Conservation (phyloP, 208 protist genomes). For the Vickermania ingenoplastis region DNA sequence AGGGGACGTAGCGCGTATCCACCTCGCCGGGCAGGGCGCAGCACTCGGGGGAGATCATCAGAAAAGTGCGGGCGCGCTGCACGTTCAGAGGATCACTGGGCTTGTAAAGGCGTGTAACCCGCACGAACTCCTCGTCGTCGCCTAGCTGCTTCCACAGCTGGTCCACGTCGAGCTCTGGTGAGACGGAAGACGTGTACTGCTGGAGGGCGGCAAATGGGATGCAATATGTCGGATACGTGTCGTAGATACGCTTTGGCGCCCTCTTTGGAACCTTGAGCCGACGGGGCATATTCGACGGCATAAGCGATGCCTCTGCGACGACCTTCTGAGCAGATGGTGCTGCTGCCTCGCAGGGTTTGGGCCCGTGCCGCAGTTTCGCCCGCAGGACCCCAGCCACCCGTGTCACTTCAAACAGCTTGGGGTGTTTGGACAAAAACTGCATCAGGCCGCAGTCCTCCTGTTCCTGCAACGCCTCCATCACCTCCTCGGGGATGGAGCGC, state of each 20-base stretch:
- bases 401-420: conserved; percentile 14
- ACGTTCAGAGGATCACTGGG: background rate
- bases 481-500: conserved; percentile 23
- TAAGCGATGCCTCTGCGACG: background rate
- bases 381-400: conserved; percentile 15
- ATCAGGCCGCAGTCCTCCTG: conserved; percentile 12
- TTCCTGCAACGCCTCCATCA: conserved; percentile 28
- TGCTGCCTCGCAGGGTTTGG: conserved; percentile 8
- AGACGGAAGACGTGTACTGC: conserved; percentile 27
- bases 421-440: conserved; percentile 11
- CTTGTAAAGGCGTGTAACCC: background rate
- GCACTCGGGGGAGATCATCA: background rate
- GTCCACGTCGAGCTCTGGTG: conserved; percentile 5
- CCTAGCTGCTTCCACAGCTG: background rate
- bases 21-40: background rate
- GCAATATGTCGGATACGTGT: conserved; percentile 38
- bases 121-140: background rate
- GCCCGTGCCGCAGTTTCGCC: background rate
- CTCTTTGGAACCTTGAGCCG: background rate
- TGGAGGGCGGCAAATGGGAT: conserved; percentile 35
- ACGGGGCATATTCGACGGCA: conserved; percentile 7
- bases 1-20: conserved; percentile 9
- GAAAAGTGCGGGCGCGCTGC: background rate
- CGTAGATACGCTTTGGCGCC: background rate
- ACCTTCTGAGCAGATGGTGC: background rate